Conservation (phyloP, 2,329 filamentous ascomycete genomes). For the Diaporthe velutina region DNA sequence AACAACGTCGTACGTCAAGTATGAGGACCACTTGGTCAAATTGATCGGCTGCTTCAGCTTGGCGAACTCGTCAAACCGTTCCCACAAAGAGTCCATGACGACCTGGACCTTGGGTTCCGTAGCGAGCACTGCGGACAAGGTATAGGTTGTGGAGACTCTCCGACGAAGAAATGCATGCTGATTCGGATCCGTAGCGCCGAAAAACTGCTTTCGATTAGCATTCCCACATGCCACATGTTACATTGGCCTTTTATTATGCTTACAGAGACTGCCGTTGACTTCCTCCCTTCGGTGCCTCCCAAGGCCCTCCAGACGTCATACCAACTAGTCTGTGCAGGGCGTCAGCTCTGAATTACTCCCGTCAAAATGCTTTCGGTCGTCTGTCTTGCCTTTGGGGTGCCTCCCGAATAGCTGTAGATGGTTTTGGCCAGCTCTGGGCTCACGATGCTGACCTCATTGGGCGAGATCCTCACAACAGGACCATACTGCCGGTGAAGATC, state of each 20-base stretch:
- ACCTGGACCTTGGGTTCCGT: neutral
- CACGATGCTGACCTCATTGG: slow-evolving; percentile 4
- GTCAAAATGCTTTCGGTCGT: too few species aligned
- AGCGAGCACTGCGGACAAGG: neutral
- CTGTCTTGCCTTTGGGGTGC: neutral
- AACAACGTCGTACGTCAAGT: neutral
- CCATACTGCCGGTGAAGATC: neutral
- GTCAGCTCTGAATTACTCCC: neutral
- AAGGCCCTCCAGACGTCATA: neutral
- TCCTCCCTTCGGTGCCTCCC: slow-evolving; percentile 1
- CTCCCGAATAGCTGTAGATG: slow-evolving; percentile 11
- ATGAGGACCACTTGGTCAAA: slow-evolving; percentile 1
- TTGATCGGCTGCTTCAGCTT: neutral
- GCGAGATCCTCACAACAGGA: neutral
- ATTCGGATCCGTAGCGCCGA: neutral
- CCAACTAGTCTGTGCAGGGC: neutral
- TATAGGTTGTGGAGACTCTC: neutral
- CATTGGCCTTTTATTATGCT: too few species aligned
- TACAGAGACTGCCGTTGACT: neutral
- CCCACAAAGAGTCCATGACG: slow-evolving; percentile 1
- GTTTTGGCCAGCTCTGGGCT: neutral
- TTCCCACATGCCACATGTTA: too few species aligned
- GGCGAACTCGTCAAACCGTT: neutral
- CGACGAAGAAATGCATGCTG: slow-evolving; percentile 5
- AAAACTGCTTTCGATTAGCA: neutral